Conservation (phyloP, 1,284 basidiomycete genomes). For the Trametes hirsuta region DNA sequence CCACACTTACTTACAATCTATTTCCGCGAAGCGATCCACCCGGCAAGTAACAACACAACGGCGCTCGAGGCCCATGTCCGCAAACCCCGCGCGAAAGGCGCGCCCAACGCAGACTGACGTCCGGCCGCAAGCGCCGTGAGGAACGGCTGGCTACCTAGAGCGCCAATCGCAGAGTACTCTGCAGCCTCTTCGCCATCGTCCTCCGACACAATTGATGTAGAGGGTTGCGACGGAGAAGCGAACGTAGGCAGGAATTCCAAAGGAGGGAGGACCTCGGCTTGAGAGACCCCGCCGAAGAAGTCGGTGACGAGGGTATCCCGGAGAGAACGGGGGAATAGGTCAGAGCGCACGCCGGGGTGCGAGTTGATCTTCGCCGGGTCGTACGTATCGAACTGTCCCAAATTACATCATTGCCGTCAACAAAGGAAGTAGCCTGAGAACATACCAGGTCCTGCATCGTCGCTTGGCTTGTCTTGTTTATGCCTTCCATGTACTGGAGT, state of each 20-base stretch:
- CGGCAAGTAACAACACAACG: conserved; percentile 38
- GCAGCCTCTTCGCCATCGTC: background rate
- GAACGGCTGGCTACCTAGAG: conserved; percentile 8
- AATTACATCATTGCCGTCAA: background rate
- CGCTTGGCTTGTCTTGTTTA: conserved; percentile 86
- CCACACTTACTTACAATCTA: background rate
- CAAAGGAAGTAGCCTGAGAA: conserved; percentile 15
- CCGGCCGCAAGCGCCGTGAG: conserved; percentile 1
- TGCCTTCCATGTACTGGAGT: conserved; percentile 88
- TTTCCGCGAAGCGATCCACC: conserved; percentile 35
- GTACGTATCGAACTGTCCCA: conserved; percentile 76
- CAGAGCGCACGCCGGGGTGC: conserved; percentile 84
- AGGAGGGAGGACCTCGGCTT: conserved; percentile 65
- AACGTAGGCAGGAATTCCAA: background rate
- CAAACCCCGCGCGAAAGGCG: conserved; percentile 14
- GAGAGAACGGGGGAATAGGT: conserved; percentile 78
- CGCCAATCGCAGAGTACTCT: background rate
- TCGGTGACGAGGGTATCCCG: conserved; percentile 84
- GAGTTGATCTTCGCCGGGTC: conserved; percentile 80
- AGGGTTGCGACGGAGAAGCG: background rate
- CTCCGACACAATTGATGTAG: background rate
- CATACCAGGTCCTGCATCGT: conserved; percentile 87
- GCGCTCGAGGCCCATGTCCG: conserved; percentile 44
- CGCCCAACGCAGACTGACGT: conserved; percentile 1
- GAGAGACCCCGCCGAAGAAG: conserved; percentile 93